Percentiles rank a stretch among this genome's conserved stretches.
Conservation (phyloP, 139 green algal species). For the Closterium sp. region DNA sequence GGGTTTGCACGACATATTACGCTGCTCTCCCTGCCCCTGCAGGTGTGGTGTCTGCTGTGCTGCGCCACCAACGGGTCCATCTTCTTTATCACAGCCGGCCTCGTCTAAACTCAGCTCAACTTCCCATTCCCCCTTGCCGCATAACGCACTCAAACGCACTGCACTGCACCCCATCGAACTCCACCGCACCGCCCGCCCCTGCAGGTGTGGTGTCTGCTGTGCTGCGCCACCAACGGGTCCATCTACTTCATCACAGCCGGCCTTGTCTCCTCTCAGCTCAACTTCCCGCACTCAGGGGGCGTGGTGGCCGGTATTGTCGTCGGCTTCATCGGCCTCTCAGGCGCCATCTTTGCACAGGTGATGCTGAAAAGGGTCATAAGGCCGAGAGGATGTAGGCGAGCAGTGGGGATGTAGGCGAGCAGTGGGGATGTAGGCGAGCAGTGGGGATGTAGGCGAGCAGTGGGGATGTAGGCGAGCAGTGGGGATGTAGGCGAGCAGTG, state of each 20-base stretch:
- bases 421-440: no score
- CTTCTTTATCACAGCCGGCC: conserved; percentile 7
- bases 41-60: conserved; percentile 30
- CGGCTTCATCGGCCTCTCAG: conserved; percentile 55
- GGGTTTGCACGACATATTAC: no score
- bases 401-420: no score
- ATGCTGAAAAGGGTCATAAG: no score
- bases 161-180: background rate
- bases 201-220: conserved; percentile 28
- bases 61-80: conserved; percentile 22
- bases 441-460: no score
- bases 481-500: no score
- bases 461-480: no score
- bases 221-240: conserved; percentile 18
- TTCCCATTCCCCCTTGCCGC: background rate
- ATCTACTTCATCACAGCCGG: conserved; percentile 24
- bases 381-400: no score
- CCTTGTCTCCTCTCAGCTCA: conserved; percentile 55
- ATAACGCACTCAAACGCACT: background rate
- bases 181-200: background rate
- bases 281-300: conserved; percentile 77
- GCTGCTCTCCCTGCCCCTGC: background rate
- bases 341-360: conserved; percentile 40
- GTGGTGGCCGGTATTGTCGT: conserved; percentile 82
- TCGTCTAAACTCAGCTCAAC: conserved; percentile 62